phyloP scores from a whole-genome alignment of 768 basidiomycete genomes.

The Tricholoma sp. region DNA sequence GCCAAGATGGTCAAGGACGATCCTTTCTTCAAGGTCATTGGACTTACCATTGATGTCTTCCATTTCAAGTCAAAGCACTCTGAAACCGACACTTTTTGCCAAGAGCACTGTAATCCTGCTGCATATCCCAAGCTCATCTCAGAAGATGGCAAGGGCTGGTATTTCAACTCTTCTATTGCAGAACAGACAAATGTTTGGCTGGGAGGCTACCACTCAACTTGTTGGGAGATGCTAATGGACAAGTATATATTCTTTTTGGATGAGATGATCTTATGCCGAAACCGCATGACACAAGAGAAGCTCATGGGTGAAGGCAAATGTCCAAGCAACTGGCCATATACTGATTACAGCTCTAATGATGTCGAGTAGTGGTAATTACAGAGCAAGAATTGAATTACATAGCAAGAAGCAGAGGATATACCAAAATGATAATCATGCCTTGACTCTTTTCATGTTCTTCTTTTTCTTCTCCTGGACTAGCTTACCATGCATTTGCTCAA shows the following conservation, averaged over 20 bases:
- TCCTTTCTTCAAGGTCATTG: not conserved
- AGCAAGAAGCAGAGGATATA: not conserved
- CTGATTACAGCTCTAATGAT: too few species aligned
- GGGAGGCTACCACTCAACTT: conserved; percentile 30
- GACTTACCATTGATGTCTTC: not conserved
- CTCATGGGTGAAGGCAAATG: not conserved
- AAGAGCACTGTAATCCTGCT: conserved; percentile 21
- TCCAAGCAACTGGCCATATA: not conserved
- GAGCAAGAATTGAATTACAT: not conserved
- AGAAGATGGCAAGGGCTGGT: not conserved
- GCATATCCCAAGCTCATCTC: too few species aligned
- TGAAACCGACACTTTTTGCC: conserved; percentile 19
- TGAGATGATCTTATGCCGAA: conserved; percentile 5
- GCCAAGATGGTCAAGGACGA: conserved; percentile 31
- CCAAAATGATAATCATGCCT: not conserved
- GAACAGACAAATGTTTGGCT: conserved; percentile 35
- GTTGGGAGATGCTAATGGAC: conserved; percentile 27
- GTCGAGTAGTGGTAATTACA: not conserved
- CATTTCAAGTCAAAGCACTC: conserved; percentile 23
- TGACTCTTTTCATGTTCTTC: not conserved
- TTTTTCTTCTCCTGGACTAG: not conserved
- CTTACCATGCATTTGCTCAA: not conserved
- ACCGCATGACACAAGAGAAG: not conserved
- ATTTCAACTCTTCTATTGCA: conserved; percentile 11
- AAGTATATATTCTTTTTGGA: conserved; percentile 33